Base-by-base conservation (phyloP, 371 early-diverging fungal genomes). In the Funneliformis caledonium region DNA sequence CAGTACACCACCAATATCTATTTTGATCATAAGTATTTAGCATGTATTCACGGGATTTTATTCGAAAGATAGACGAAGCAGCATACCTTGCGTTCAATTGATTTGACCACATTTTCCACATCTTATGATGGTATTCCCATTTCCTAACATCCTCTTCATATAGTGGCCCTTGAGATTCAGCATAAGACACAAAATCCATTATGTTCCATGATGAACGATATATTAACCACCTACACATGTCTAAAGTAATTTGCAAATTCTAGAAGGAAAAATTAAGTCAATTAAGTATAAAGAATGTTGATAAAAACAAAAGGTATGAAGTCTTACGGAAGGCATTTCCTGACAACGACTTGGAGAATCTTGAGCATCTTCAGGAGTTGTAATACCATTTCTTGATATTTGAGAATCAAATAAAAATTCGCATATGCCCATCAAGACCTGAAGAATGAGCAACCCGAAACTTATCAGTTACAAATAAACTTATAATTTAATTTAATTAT, bases 1-100 rank as follows among this genome's bases (percentile, higher is more conserved):
- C 62, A 12, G 11, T 42, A 45, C 50, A 62, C 78, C 78, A 77
- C 60, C 64, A 65, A 48, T 61, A 76, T 5, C 74, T 74, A 74
- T 26, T 52, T 59, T 26, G 9, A n/a, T 50, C 7, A 50, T 19
- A 19, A 69, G 5, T n/a, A 2, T 7, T n/a, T 16, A 72, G 8
- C 26, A n/a, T 50, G 2, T 6, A 72, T 14, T 26, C 7, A 4
- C 5, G 2, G 14, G 1, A 31, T n/a, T 11, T 70, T 22, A 26
- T 31, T 11, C 26, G 31, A 65, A 70, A 43, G 70, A 37, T 70
- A 43, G 4, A 19, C 43, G 47, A 11, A 26, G 4, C 22, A 37
- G n/a, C n/a, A 43, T 56, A 72, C 56, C 73, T 26, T 33, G 56
- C 56, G 33, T 33, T 48, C 12, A 72, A 33, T 56, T 72, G 73